Conservation (phyloP, 1,139 yeast genomes). For the Petasospora fabianii region DNA sequence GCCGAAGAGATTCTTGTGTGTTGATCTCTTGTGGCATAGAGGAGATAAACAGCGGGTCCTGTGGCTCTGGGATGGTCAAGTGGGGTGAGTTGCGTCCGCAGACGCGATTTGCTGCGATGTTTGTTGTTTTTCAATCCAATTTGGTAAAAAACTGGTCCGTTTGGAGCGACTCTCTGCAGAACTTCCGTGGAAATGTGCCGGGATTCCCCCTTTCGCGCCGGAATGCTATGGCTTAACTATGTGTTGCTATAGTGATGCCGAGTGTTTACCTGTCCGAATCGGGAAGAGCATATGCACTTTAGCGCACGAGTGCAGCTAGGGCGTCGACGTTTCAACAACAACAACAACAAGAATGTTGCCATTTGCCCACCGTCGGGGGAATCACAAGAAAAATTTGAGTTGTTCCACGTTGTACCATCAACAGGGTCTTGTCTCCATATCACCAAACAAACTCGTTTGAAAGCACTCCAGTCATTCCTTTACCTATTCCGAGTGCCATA, state of each 20-base stretch:
- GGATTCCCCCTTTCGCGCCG: background rate
- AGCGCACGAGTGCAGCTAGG: background rate
- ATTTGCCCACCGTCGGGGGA: background rate
- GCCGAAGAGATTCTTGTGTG: too few relatives aligned
- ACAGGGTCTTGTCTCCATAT: background rate
- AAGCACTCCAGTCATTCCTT: slow-evolving; percentile 24
- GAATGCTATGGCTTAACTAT: slow-evolving; percentile 10
- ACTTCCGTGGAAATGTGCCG: too few relatives aligned
- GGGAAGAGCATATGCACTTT: slow-evolving; percentile 1
- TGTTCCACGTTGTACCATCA: background rate
- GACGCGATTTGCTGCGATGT: too few relatives aligned
- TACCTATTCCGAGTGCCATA: slow-evolving; percentile 18
- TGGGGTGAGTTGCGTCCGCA: too few relatives aligned
- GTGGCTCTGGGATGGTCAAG: too few relatives aligned
- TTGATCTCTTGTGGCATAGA: too few relatives aligned
- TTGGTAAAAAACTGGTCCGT: background rate
- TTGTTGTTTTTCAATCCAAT: background rate
- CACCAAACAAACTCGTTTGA: slow-evolving; percentile 2
- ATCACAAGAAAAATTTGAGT: slow-evolving; percentile 3
- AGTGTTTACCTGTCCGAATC: slow-evolving; percentile 11
- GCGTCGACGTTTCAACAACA: background rate
- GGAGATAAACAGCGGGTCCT: too few relatives aligned
- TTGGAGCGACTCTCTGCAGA: too few relatives aligned
- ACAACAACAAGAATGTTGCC: slow-evolving; percentile 2
- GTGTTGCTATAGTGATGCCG: slow-evolving; percentile 10